Conservation (phyloP, 441 rosid species). For the Mallotus japonicus region DNA sequence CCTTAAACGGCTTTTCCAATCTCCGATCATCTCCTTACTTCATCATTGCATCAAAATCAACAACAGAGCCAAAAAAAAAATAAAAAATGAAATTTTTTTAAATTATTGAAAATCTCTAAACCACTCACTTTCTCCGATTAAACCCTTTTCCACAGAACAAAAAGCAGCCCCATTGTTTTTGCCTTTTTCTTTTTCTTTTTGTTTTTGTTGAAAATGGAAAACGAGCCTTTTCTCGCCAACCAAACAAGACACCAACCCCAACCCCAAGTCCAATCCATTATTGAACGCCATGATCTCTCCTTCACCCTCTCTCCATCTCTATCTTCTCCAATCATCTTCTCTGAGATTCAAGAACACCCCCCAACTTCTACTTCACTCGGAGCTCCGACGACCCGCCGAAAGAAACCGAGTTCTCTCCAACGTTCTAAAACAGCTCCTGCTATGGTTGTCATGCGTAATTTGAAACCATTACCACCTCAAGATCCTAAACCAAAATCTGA, state of each 20-base stretch:
- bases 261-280: slow-evolving; percentile 32
- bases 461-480: slow-evolving; percentile 29
- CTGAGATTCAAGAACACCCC: slow-evolving; percentile 36
- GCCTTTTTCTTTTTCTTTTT: slow-evolving; percentile 4
- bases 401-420: slow-evolving; percentile 51
- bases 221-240: slow-evolving; percentile 47
- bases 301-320: slow-evolving; percentile 36
- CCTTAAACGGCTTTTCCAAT: not conserved
- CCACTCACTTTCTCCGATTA: not conserved
- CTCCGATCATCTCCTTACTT: not conserved
- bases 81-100: too few species aligned
- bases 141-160: not conserved
- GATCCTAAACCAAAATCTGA: slow-evolving; percentile 48
- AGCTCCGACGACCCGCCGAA: not conserved
- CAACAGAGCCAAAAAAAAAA: too few species aligned
- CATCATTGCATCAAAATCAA: not conserved
- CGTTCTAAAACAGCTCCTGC: slow-evolving; percentile 82
- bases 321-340: slow-evolving; percentile 39
- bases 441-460: slow-evolving; percentile 54
- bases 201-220: slow-evolving; percentile 41
- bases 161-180: not conserved
- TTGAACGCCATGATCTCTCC: slow-evolving; percentile 28
- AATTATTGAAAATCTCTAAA: not conserved
- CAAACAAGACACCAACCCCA: slow-evolving; percentile 30
- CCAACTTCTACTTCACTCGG: not conserved